Percentiles rank a stretch among this genome's conserved stretches.
Conservation (phyloP, 768 basidiomycete species). For the Paxillus involutus region DNA sequence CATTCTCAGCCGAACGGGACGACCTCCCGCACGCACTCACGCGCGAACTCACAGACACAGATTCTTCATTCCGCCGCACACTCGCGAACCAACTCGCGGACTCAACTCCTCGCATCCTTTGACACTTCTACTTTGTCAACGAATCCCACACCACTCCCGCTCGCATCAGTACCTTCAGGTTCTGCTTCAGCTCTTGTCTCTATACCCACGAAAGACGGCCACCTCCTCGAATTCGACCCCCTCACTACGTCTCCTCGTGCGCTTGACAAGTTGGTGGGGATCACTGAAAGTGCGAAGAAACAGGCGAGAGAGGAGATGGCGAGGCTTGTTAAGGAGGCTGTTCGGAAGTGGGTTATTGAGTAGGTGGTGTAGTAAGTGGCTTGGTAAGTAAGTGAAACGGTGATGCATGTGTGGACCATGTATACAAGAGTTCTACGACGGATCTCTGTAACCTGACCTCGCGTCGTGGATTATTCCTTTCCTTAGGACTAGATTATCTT, state of each 20-base stretch:
- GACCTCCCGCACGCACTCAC: conserved; percentile 35
- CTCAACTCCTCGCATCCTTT: conserved; percentile 20
- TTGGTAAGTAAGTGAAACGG: background rate
- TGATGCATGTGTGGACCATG: background rate
- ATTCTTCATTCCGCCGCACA: conserved; percentile 40
- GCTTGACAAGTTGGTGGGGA: conserved; percentile 74
- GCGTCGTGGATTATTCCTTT: background rate
- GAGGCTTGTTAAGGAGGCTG: conserved; percentile 66
- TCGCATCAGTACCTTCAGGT: conserved; percentile 6
- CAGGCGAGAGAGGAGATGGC: conserved; percentile 78
- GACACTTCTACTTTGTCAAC: conserved; percentile 11
- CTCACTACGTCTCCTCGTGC: conserved; percentile 68
- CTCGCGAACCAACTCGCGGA: conserved; percentile 43
- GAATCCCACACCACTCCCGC: background rate
- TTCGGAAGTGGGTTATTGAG: conserved; percentile 73
- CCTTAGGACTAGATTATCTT: background rate
- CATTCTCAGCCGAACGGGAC: conserved; percentile 19
- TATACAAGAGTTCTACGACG: too few relatives aligned
- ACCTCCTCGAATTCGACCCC: conserved; percentile 84
- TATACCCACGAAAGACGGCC: conserved; percentile 80
- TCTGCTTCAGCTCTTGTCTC: conserved; percentile 63
- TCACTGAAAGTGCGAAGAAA: conserved; percentile 81
- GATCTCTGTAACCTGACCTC: background rate
- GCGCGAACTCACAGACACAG: conserved; percentile 56
- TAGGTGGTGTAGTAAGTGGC: conserved; percentile 7